Conservation (phyloP, 345 rosid genomes). For the Eucalyptus decipiens region DNA sequence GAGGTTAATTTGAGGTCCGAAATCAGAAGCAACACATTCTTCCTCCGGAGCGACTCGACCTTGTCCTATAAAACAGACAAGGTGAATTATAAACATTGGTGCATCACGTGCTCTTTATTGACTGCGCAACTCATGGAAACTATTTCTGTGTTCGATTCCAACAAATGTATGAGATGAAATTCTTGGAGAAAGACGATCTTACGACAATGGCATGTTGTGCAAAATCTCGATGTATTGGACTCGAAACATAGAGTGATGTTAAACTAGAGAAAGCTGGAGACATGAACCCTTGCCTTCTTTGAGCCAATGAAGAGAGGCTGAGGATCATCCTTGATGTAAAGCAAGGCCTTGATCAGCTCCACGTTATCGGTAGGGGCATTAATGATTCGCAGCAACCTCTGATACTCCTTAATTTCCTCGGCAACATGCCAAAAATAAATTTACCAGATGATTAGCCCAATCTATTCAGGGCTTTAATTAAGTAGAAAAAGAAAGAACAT, state of each 20-base stretch:
- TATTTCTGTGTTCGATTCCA: background rate
- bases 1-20: no score
- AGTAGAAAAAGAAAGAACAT: background rate
- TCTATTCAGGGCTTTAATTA: background rate
- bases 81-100: no score
- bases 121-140: background rate
- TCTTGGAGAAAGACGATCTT: background rate
- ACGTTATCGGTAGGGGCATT: no score
- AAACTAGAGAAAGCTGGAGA: background rate
- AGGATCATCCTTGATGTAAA: no score
- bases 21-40: no score
- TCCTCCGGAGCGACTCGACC: no score
- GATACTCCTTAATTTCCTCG: constrained; percentile 12
- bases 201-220: background rate
- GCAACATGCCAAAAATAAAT: background rate
- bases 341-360: no score
- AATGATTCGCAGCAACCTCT: no score
- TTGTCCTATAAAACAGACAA: no score
- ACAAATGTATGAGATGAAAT: background rate
- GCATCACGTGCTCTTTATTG: background rate
- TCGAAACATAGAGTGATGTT: background rate
- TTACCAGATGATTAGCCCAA: background rate
- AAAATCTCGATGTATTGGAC: background rate
- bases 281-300: constrained; percentile 18
- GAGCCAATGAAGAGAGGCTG: constrained; percentile 5